Evolutionary conservation across 345 rosid species (phyloP).

Genomic region (Eucalyptus curtisii): DNA sequence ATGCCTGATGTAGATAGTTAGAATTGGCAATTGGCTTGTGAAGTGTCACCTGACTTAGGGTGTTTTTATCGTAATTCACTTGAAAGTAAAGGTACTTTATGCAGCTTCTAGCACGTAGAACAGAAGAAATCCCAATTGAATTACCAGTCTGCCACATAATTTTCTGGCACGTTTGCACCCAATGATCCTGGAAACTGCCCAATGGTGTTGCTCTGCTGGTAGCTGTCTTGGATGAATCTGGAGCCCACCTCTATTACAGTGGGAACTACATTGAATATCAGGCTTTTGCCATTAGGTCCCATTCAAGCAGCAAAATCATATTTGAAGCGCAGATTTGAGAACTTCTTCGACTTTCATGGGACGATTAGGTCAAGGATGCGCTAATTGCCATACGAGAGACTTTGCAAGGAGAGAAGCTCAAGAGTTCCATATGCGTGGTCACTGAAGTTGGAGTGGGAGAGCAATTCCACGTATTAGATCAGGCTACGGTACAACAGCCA

Average conservation of each 20-base stretch:
- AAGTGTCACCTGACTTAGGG: neutral
- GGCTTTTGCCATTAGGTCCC: conserved; percentile 92
- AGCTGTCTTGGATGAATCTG: conserved; percentile 81
- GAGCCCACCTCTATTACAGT: conserved; percentile 89
- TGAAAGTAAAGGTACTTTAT: neutral
- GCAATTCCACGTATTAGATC: conserved; percentile 70
- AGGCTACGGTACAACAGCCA: conserved; percentile 47
- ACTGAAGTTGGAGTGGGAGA: conserved; percentile 69
- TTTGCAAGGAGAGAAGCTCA: conserved; percentile 85
- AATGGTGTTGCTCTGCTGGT: conserved; percentile 89
- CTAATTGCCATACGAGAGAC: conserved; percentile 82
- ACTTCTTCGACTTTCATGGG: conserved; percentile 57
- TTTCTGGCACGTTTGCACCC: conserved; percentile 74
- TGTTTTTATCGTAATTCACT: neutral
- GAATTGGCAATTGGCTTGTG: neutral
- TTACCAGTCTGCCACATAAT: neutral
- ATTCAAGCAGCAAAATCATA: conserved; percentile 97
- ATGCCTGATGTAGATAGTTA: neutral
- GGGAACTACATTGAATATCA: conserved; percentile 95
- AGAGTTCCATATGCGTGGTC: conserved; percentile 69
- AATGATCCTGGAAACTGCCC: conserved; percentile 92
- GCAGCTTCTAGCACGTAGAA: neutral
- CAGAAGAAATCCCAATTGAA: neutral
- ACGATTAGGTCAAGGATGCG: conserved; percentile 60
- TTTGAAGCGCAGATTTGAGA: conserved; percentile 69